A percentile compares a stretch with the other conserved stretches of the same genome.
These are phyloP conservation scores for Backusella tuberculispora DNA, from an alignment of 192 early-diverging fungal species.

Conservation along the genomic window DNA sequence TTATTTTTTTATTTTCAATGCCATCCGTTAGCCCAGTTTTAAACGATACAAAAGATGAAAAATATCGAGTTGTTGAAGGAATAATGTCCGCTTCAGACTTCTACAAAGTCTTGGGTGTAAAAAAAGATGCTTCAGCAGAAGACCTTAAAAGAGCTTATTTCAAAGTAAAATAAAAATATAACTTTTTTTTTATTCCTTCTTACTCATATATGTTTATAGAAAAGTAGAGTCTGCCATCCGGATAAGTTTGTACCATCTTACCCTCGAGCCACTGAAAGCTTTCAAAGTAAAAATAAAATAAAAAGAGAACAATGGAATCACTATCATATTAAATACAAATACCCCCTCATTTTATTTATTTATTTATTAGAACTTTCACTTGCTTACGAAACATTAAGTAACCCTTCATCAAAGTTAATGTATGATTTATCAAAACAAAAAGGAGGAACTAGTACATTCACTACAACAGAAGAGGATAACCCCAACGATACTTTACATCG, in stretches of 20 bases:
- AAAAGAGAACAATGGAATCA: not conserved
- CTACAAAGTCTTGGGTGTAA: conserved; percentile 53
- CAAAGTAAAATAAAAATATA: conserved; percentile 28
- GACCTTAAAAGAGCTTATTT: conserved; percentile 56
- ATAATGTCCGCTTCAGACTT: conserved; percentile 54
- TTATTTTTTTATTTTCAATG: not conserved
- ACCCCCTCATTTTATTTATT: too few species aligned
- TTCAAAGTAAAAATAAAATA: conserved; percentile 55
- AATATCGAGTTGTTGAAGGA: conserved; percentile 51
- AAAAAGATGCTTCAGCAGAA: conserved; percentile 43
- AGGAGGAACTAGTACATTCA: conserved; percentile 25
- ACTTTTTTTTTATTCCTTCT: not conserved
- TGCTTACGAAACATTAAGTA: conserved; percentile 59
- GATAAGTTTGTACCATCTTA: conserved; percentile 60
- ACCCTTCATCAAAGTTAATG: conserved; percentile 54
- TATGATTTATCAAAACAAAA: conserved; percentile 54
- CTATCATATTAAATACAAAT: not conserved
- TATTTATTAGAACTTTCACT: conserved; percentile 47
- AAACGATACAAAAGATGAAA: conserved; percentile 24
- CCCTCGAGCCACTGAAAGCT: conserved; percentile 58
- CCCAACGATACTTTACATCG: conserved; percentile 56
- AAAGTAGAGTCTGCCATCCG: conserved; percentile 59
- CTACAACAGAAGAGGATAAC: conserved; percentile 32
- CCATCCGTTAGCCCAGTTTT: conserved; percentile 10
- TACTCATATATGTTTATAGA: conserved; percentile 37